Evolutionary conservation across 2,329 filamentous ascomycete species (phyloP), one percentile per base, ranked within the genome.

Genomic region (Epichloe gansuensis): DNA sequence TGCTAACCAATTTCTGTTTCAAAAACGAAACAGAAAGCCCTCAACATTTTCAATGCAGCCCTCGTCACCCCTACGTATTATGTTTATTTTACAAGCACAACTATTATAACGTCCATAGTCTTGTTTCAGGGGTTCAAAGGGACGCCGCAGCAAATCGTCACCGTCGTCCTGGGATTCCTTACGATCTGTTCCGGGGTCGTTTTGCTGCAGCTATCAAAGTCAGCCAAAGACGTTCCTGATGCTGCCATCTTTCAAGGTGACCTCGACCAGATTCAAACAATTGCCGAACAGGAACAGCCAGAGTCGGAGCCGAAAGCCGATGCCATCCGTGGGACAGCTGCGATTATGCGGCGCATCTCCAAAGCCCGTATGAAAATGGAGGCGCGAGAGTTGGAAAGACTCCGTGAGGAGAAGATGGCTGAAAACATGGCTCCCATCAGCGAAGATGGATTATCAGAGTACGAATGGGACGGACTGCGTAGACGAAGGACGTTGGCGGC

Each of bases 11-110:
- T 7, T 6, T 15, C 15, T 6, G n/a, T 28, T 25, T 15, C 23
- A 7, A 12, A n/a, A n/a, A 2, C 23, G 5, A 44, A 42, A 47
- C 39, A 97, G 91, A 98, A 98, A 96, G 93, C 93, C 5, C 77
- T 97, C 53, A 97, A 98, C 64, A 71, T 98, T 48, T 97, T 91
- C 76, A 97, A 98, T 63, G 93, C 93, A 39, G 91, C 93, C 7
- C 79, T 98, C 58, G 93, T 98, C 55, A 98, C 93, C 0, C 93
- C 93, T 0, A 98, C 93, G 2, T 98, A 98, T 72, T 98, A 98
- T 67, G 93, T 98, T 59, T 91, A 94, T 73, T 98, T 98, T 67
- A 98, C 93, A 41, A 95, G 85, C 60, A 86, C 90, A 5, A 97
- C 93, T 21, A 96, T 98, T 59, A 81, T 97, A 60, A 94, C 91